Evolutionary conservation across 495 filamentous ascomycete genomes (phyloP).

Genomic region (Friedmanniomyces endolithicus): DNA sequence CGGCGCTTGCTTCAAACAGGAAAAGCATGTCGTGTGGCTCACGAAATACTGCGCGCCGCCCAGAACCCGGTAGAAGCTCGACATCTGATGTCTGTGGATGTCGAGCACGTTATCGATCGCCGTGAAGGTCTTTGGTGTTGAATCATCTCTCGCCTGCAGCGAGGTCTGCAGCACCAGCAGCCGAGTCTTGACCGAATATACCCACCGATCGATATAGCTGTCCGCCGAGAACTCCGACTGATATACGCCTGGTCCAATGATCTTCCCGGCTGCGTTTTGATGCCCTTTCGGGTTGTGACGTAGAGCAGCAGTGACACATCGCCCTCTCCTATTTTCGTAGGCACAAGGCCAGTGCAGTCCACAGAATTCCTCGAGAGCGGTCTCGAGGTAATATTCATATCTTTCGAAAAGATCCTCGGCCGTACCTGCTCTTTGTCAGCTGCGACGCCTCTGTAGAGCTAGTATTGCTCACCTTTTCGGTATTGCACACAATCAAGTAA

Average conservation of each 20-base stretch:
- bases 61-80: conserved; percentile 16
- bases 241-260: conserved; percentile 35
- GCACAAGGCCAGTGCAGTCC: conserved; percentile 36
- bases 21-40: conserved; percentile 40
- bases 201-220: conserved; percentile 18
- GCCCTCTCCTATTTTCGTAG: conserved; percentile 24
- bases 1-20: conserved; percentile 37
- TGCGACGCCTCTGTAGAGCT: conserved; percentile 1
- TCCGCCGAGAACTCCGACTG: conserved; percentile 29
- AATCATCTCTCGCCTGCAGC: conserved; percentile 20
- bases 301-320: conserved; percentile 33
- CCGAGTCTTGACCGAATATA: conserved; percentile 11
- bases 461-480: too few relatives aligned
- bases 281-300: conserved; percentile 37
- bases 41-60: conserved; percentile 9
- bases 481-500: conserved; percentile 31
- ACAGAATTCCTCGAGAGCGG: conserved; percentile 38
- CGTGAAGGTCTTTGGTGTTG: conserved; percentile 18
- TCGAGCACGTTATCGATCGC: conserved; percentile 23
- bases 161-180: neutral
- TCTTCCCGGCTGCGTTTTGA: conserved; percentile 34
- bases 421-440: conserved; percentile 20
- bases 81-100: conserved; percentile 19
- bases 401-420: conserved; percentile 11
- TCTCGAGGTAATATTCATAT: conserved; percentile 28